Conservation (phyloP, 148 eudicot species). For the Agrostemma githago region DNA sequence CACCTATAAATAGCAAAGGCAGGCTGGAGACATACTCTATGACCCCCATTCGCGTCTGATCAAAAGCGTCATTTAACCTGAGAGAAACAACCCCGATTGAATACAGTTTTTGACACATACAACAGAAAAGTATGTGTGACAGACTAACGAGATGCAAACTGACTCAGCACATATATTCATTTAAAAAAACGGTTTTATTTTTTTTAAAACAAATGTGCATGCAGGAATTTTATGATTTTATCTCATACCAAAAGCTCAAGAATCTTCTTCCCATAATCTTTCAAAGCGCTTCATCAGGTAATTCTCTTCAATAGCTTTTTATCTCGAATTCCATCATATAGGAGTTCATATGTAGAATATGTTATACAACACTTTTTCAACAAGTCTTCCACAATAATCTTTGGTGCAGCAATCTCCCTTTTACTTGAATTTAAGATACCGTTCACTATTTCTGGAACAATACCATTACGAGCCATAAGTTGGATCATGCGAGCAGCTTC, state of each 20-base stretch:
- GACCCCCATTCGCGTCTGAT: too few relatives aligned
- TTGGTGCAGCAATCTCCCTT: conserved; percentile 87
- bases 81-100: too few relatives aligned
- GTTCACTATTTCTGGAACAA: conserved; percentile 77
- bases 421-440: conserved; percentile 68
- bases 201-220: too few relatives aligned
- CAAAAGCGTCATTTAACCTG: too few relatives aligned
- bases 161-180: too few relatives aligned
- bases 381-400: conserved; percentile 85
- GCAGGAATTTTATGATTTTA: background rate
- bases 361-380: conserved; percentile 79
- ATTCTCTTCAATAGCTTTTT: conserved; percentile 56
- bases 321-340: conserved; percentile 79
- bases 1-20: too few relatives aligned
- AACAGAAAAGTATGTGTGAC: too few relatives aligned
- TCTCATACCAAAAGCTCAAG: conserved; percentile 4
- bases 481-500: conserved; percentile 72
- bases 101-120: too few relatives aligned
- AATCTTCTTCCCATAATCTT: conserved; percentile 5
- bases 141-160: too few relatives aligned
- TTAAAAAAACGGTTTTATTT: too few relatives aligned
- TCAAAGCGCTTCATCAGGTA: conserved; percentile 12
- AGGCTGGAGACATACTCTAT: too few relatives aligned
- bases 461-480: conserved; percentile 67
- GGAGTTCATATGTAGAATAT: conserved; percentile 76